Evolutionary conservation across 176 grass and related monocot genomes (phyloP), one percentile per base, ranked within the genome.

Genomic region (Guadua angustifolia): DNA sequence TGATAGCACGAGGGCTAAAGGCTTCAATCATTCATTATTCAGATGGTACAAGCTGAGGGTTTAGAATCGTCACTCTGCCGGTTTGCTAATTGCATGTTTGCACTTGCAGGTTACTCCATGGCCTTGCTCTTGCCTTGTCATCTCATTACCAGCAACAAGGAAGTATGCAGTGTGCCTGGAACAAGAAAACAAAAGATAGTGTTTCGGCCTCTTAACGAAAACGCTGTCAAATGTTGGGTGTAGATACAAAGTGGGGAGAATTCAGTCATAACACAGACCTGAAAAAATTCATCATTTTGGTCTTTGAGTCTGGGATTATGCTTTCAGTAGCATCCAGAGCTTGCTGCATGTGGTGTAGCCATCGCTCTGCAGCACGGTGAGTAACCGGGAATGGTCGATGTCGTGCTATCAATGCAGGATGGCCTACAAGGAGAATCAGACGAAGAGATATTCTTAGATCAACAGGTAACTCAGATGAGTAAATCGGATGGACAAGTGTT

Each of bases 251-350:
- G 7, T 36, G 21, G 18, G 1, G 6, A 88, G 21, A 75, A 15
- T 75, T 53, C 13, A 67, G 9, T 67, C 18, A 25, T 24, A 62
- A 46, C 45, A 13, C 39, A 65, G 38, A 90, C 93, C 86, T 99
- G 82, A 95, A 99, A 45, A 95, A 95, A 72, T 95, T 86, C 89
- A 94, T 86, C 93, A 95, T 95, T 92, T 99, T 99, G 21, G 71
- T 26, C 88, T 94, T 95, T 36, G 86, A 84, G 79, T 86, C 96
- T 22, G 88, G 81, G 17, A 94, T 79, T 57, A 99, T 99, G 56
- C 91, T 92, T 43, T 79, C 72, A 22, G 90, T 92, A 57, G 87
- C 51, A 57, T 95, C 81, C 73, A 99, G 62, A 33, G 93, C 93
- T 77, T 92, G 93, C 75, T 94, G 88, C 96, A 99, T 99, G 78